Evolutionary conservation across 257 asterid genomes (phyloP).

Genomic region (Solanum neorickii): DNA sequence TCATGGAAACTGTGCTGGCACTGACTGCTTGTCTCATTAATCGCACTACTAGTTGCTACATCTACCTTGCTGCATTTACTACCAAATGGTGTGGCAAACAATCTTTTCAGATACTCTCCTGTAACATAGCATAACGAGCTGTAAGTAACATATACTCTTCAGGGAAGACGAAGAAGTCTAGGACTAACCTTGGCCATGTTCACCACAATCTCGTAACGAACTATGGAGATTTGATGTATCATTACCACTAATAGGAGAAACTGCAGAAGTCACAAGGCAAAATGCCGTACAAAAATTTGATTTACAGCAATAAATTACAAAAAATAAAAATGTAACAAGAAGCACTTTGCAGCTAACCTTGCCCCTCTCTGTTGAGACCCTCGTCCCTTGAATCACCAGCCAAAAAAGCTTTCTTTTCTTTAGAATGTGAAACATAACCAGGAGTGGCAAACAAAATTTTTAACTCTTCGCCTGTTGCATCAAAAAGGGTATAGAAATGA

Average conservation of each 20-base stretch:
- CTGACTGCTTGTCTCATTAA: slow-evolving; percentile 3
- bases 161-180: neutral
- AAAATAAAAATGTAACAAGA: neutral
- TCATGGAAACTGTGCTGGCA: neutral
- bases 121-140: slow-evolving; percentile 1
- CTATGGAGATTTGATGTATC: neutral
- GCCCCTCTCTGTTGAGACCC: neutral
- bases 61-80: neutral
- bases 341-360: neutral
- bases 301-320: neutral
- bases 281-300: neutral
- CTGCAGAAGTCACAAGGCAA: neutral
- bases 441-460: slow-evolving; percentile 1
- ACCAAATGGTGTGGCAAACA: slow-evolving; percentile 13
- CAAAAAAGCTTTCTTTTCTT: neutral
- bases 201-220: neutral
- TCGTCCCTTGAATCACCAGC: neutral
- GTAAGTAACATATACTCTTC: neutral
- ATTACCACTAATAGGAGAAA: neutral
- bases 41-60: neutral
- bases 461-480: neutral
- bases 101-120: slow-evolving; percentile 23
- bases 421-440: slow-evolving; percentile 1
- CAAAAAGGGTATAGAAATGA: neutral
- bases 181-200: neutral